These are phyloP conservation scores for Drechmeria coniospora DNA, from an alignment of 2,329 filamentous ascomycete species.

Conservation along the genomic window DNA sequence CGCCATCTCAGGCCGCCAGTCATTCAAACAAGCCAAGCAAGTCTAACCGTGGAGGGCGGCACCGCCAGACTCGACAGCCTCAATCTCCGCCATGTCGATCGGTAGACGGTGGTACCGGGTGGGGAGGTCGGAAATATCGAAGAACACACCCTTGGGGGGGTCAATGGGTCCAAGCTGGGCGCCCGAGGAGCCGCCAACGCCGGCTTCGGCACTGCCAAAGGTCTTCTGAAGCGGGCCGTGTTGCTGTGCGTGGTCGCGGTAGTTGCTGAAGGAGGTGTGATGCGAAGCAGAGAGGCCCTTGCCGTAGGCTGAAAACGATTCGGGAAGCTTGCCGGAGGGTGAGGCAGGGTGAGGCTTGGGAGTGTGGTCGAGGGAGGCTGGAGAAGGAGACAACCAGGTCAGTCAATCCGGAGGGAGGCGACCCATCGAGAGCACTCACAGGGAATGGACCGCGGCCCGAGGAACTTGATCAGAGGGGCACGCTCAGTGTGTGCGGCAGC, in stretches of 20 bases:
- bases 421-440: constrained; percentile 17
- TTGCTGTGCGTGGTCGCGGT: constrained; percentile 64
- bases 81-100: constrained; percentile 74
- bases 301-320: constrained; percentile 25
- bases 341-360: constrained; percentile 60
- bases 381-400: background rate
- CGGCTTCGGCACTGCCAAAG: constrained; percentile 22
- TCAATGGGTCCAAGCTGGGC: constrained; percentile 56
- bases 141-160: constrained; percentile 60
- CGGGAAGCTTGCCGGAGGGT: constrained; percentile 47
- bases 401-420: background rate
- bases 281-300: constrained; percentile 18
- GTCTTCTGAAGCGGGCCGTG: constrained; percentile 57
- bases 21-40: constrained; percentile 1
- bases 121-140: constrained; percentile 82
- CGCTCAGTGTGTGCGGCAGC: constrained; percentile 44
- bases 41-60: constrained; percentile 33
- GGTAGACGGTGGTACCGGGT: constrained; percentile 62
- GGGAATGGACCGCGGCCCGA: constrained; percentile 44
- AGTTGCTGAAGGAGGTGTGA: constrained; percentile 54
- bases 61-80: constrained; percentile 87
- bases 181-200: constrained; percentile 49
- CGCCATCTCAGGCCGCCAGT: too few species aligned
- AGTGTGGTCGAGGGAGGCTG: constrained; percentile 58
- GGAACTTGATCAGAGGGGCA: constrained; percentile 45